phyloP scores from a whole-genome alignment of 495 filamentous ascomycete species.

The Hypoxylon crocopeplum region DNA sequence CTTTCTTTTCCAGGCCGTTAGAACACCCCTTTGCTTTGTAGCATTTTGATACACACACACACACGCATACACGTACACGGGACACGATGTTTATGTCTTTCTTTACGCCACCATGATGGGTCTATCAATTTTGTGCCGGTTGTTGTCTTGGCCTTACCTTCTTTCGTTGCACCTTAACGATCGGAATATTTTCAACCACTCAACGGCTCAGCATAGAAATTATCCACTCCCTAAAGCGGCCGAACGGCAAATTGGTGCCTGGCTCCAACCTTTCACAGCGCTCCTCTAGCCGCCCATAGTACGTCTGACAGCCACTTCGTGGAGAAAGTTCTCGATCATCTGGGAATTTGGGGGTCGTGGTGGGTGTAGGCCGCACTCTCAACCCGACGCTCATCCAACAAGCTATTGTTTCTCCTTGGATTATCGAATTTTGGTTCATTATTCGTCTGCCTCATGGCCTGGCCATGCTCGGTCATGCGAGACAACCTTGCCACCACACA shows the following conservation, averaged over 20 bases:
- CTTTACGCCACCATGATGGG: slow-evolving; percentile 36
- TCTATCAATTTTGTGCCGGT: slow-evolving; percentile 39
- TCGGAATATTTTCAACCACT: slow-evolving; percentile 45
- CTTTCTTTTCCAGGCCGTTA: slow-evolving; percentile 26
- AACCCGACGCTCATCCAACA: slow-evolving; percentile 21
- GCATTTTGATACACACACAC: neutral
- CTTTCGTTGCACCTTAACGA: slow-evolving; percentile 44
- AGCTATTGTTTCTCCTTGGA: neutral
- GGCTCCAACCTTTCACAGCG: slow-evolving; percentile 50
- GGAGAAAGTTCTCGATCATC: slow-evolving; percentile 41
- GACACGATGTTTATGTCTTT: slow-evolving; percentile 3
- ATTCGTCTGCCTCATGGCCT: slow-evolving; percentile 12
- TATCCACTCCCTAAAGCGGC: slow-evolving; percentile 45
- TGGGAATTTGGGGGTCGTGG: slow-evolving; percentile 28
- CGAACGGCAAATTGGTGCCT: slow-evolving; percentile 43
- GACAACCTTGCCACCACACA: slow-evolving; percentile 32
- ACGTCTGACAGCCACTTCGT: slow-evolving; percentile 38
- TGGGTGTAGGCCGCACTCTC: slow-evolving; percentile 19
- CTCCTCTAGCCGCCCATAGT: slow-evolving; percentile 52
- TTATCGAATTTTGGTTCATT: neutral
- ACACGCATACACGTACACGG: too few species aligned
- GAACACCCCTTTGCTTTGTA: slow-evolving; percentile 8
- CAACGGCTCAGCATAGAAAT: slow-evolving; percentile 37
- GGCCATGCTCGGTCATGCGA: slow-evolving; percentile 32
- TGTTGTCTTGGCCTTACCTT: slow-evolving; percentile 36